phyloP scores from a whole-genome alignment of 495 filamentous ascomycete species.

The Pyronema omphalodes region DNA sequence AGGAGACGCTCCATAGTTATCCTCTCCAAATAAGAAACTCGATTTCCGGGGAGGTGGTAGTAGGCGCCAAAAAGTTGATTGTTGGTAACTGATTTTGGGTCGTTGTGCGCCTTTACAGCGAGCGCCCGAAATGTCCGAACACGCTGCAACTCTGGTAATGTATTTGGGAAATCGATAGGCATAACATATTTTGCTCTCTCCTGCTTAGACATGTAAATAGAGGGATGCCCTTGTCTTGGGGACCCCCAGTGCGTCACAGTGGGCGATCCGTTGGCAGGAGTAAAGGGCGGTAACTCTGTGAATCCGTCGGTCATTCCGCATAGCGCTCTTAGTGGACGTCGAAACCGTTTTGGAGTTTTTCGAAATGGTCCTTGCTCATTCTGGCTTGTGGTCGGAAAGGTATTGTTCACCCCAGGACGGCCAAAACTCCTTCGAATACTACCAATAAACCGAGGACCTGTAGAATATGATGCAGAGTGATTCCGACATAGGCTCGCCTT shows the following conservation, averaged over 20 bases:
- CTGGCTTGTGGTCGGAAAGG: too few species aligned
- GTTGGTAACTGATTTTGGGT: constrained; percentile 25
- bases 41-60: constrained; percentile 41
- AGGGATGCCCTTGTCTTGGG: background rate
- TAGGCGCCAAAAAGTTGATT: constrained; percentile 43
- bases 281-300: background rate
- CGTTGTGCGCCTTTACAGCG: background rate
- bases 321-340: background rate
- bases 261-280: too few species aligned
- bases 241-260: too few species aligned
- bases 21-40: constrained; percentile 43
- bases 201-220: constrained; percentile 6
- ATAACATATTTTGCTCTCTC: background rate
- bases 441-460: background rate
- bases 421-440: constrained; percentile 4
- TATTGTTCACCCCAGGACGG: constrained; percentile 1
- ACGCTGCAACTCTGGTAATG: background rate
- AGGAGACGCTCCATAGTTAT: constrained; percentile 45
- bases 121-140: background rate
- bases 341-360: background rate
- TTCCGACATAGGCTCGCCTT: constrained; percentile 42
- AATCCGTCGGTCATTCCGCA: background rate
- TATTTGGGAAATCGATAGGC: background rate
- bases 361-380: too few species aligned
- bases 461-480: constrained; percentile 28